phyloP scores from a whole-genome alignment of 2,329 filamentous ascomycete species.

The Aspergillus costaricaensis region DNA sequence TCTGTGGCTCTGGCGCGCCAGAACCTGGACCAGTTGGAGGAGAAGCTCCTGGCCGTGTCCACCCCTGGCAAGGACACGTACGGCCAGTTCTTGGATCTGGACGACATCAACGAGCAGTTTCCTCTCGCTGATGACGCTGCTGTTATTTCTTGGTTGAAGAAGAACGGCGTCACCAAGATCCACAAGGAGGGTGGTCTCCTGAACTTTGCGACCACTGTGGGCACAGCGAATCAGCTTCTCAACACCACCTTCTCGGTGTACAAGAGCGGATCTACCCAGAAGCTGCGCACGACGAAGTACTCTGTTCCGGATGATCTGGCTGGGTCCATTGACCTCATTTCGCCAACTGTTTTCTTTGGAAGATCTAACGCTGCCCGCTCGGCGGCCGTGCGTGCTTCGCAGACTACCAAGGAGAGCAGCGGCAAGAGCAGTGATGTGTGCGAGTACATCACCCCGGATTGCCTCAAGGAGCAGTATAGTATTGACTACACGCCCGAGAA shows the following conservation, averaged over 20 bases:
- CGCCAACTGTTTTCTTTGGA: constrained; percentile 9
- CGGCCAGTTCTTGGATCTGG: constrained; percentile 51
- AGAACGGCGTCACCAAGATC: constrained; percentile 40
- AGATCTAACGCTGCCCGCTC: background rate
- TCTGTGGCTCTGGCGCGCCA: constrained; percentile 28
- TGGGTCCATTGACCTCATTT: constrained; percentile 2
- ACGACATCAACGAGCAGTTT: constrained; percentile 48
- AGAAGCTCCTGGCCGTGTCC: constrained; percentile 44
- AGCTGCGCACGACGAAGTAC: constrained; percentile 9
- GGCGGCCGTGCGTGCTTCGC: background rate
- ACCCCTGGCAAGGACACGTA: constrained; percentile 52
- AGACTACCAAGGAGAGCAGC: constrained; percentile 7
- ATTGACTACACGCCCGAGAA: constrained; percentile 50
- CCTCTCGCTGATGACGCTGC: constrained; percentile 38
- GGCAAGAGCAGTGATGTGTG: constrained; percentile 21
- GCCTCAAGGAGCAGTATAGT: constrained; percentile 53
- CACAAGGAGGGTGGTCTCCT: constrained; percentile 46
- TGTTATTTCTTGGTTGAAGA: constrained; percentile 49
- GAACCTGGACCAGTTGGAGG: constrained; percentile 42
- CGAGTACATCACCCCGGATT: constrained; percentile 47
- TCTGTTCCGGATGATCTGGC: background rate
- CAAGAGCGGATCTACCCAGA: constrained; percentile 31
- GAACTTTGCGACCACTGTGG: constrained; percentile 46
- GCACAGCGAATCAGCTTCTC: constrained; percentile 50
- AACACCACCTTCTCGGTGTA: constrained; percentile 53